Conservation (phyloP, 768 basidiomycete species). For the Xanthoconium stramineum region DNA sequence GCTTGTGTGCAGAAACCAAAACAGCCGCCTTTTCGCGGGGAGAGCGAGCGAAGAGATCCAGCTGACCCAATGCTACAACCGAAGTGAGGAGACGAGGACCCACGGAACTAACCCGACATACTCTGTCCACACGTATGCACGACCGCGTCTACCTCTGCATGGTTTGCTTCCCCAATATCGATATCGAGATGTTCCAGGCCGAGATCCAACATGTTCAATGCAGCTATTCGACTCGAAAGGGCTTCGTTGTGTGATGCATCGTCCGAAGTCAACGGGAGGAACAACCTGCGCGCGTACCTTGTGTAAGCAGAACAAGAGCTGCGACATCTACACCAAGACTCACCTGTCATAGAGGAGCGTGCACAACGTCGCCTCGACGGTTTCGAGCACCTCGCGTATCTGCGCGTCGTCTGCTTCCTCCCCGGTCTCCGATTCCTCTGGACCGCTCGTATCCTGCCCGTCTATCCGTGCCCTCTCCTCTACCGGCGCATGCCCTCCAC, state of each 20-base stretch:
- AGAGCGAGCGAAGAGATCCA: constrained; percentile 48
- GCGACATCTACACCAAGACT: constrained; percentile 1
- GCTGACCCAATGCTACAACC: constrained; percentile 47
- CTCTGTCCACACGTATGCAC: constrained; percentile 76
- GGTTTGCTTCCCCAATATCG: constrained; percentile 55
- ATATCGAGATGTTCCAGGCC: constrained; percentile 87
- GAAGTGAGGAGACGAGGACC: constrained; percentile 29
- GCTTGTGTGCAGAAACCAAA: constrained; percentile 80
- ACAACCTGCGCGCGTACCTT: constrained; percentile 49
- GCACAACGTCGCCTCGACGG: constrained; percentile 70
- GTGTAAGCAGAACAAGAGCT: not conserved
- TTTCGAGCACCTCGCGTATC: constrained; percentile 63
- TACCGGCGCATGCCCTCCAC: constrained; percentile 14
- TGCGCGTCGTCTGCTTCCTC: constrained; percentile 38
- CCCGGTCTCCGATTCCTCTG: constrained; percentile 11
- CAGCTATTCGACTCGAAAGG: constrained; percentile 83
- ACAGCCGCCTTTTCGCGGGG: constrained; percentile 79
- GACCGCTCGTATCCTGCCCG: constrained; percentile 7
- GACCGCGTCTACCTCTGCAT: constrained; percentile 54
- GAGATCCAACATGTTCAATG: constrained; percentile 88
- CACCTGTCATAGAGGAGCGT: constrained; percentile 82
- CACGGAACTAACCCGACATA: constrained; percentile 34
- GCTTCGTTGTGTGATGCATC: constrained; percentile 90
- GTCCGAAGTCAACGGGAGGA: constrained; percentile 67
- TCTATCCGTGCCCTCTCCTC: constrained; percentile 1